A percentile compares a stretch with the other conserved stretches of the same genome.
These are phyloP conservation scores for Aspergillus latus DNA, from an alignment of 2,329 filamentous ascomycete species.

Conservation along the genomic window DNA sequence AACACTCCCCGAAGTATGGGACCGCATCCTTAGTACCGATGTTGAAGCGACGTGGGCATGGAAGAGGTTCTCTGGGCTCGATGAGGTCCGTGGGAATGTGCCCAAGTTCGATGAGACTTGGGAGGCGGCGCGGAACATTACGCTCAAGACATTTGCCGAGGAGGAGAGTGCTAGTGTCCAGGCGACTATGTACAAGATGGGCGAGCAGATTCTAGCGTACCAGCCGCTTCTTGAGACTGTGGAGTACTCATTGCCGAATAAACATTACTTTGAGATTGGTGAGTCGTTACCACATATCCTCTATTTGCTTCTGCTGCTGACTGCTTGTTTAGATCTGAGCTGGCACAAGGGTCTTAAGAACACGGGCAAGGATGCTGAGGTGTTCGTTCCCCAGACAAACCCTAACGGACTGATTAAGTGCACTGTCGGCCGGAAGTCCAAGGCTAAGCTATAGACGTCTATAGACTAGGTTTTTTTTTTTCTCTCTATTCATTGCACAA, in stretches of 20 bases:
- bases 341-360: conserved; percentile 97
- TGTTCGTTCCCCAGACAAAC: conserved; percentile 87
- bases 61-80: conserved; percentile 66
- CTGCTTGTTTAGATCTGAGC: conserved; percentile 66
- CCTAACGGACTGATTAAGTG: conserved; percentile 97
- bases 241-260: conserved; percentile 87
- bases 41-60: conserved; percentile 87
- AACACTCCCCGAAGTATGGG: conserved; percentile 84
- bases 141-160: conserved; percentile 85
- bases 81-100: conserved; percentile 64
- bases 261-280: conserved; percentile 95
- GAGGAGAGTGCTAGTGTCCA: conserved; percentile 93
- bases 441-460: conserved; percentile 35
- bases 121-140: conserved; percentile 74
- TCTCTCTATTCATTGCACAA: conserved; percentile 5
- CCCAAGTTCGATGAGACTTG: conserved; percentile 77
- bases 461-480: conserved; percentile 20
- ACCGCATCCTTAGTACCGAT: conserved; percentile 92
- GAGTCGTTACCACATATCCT: conserved; percentile 37
- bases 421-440: conserved; percentile 59
- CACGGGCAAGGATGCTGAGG: conserved; percentile 91
- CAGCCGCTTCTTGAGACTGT: conserved; percentile 71
- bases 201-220: conserved; percentile 74
- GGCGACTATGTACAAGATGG: conserved; percentile 99
- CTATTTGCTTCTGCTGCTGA: conserved; percentile 10